Conservation (phyloP, 768 basidiomycete genomes). For the Boletus pseudo-olivaceus region DNA sequence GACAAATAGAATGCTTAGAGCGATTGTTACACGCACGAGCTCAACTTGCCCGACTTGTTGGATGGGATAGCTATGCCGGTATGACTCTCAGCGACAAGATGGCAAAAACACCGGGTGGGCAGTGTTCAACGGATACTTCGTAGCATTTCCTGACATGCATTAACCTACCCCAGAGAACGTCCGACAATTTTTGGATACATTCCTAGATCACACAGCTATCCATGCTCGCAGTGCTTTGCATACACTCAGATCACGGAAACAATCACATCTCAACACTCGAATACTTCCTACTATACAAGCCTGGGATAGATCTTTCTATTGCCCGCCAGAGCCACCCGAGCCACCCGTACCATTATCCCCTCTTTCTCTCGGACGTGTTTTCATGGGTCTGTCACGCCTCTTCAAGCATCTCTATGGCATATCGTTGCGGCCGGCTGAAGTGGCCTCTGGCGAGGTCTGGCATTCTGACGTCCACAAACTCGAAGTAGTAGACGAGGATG, state of each 20-base stretch:
- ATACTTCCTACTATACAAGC: constrained; percentile 70
- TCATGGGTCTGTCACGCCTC: constrained; percentile 87
- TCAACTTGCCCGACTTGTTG: constrained; percentile 80
- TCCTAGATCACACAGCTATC: constrained; percentile 77
- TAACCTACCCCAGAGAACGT: constrained; percentile 64
- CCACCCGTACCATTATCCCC: constrained; percentile 71
- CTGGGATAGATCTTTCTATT: constrained; percentile 98
- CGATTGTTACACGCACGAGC: constrained; percentile 70
- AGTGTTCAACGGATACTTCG: not conserved
- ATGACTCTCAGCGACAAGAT: constrained; percentile 93
- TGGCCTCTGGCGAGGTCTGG: constrained; percentile 83
- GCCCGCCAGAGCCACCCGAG: constrained; percentile 71
- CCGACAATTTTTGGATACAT: constrained; percentile 74
- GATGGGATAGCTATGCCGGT: constrained; percentile 80
- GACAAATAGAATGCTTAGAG: constrained; percentile 78
- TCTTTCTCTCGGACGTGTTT: constrained; percentile 84
- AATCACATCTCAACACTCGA: constrained; percentile 59
- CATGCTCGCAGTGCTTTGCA: constrained; percentile 72
- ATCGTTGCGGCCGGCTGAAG: constrained; percentile 65
- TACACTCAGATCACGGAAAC: constrained; percentile 67
- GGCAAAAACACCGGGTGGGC: constrained; percentile 87
- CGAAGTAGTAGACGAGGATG: constrained; percentile 87
- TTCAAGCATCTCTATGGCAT: constrained; percentile 89
- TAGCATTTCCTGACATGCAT: not conserved
- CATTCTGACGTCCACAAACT: constrained; percentile 84